Percentiles rank a stretch among this genome's conserved stretches.
phyloP scores from a whole-genome alignment of 768 basidiomycete species.

The Serendipita sp. region DNA sequence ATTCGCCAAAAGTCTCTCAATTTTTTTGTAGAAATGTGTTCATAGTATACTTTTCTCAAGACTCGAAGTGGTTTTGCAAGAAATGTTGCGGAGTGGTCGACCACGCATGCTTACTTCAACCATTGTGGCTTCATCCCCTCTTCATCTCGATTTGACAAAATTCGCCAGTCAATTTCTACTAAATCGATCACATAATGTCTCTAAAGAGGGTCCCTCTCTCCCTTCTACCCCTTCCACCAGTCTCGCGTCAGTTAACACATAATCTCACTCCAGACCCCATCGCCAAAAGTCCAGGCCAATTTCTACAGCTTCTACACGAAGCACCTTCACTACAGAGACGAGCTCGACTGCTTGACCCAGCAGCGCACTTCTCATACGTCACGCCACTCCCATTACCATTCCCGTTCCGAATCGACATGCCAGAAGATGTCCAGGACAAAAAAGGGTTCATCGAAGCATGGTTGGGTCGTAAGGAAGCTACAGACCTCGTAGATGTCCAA shows the following conservation, averaged over 20 bases:
- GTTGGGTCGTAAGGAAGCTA: slow-evolving; percentile 51
- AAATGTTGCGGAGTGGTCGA: no score
- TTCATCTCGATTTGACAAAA: background rate
- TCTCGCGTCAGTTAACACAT: slow-evolving; percentile 26
- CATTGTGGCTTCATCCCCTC: no score
- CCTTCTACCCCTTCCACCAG: slow-evolving; percentile 35
- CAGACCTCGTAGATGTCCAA: slow-evolving; percentile 20
- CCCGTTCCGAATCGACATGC: slow-evolving; percentile 57
- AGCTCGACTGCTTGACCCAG: slow-evolving; percentile 38
- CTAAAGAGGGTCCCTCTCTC: slow-evolving; percentile 27
- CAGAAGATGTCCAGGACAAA: slow-evolving; percentile 38
- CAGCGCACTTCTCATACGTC: slow-evolving; percentile 65
- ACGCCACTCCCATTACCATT: slow-evolving; percentile 71
- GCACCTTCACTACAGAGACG: slow-evolving; percentile 57
- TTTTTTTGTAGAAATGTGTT: background rate
- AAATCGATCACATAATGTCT: slow-evolving; percentile 5
- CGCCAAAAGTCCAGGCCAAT: slow-evolving; percentile 34
- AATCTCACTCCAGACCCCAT: slow-evolving; percentile 45
- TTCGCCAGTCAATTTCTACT: no score
- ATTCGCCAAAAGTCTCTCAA: background rate
- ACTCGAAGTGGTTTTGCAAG: no score
- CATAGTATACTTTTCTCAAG: no score
- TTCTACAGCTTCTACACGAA: slow-evolving; percentile 32
- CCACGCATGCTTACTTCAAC: no score
- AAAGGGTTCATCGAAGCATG: slow-evolving; percentile 59